Percentiles rank a stretch among this genome's conserved stretches.
phyloP scores from a whole-genome alignment of 2,329 filamentous ascomycete genomes.

The Fusarium zealandicum region DNA sequence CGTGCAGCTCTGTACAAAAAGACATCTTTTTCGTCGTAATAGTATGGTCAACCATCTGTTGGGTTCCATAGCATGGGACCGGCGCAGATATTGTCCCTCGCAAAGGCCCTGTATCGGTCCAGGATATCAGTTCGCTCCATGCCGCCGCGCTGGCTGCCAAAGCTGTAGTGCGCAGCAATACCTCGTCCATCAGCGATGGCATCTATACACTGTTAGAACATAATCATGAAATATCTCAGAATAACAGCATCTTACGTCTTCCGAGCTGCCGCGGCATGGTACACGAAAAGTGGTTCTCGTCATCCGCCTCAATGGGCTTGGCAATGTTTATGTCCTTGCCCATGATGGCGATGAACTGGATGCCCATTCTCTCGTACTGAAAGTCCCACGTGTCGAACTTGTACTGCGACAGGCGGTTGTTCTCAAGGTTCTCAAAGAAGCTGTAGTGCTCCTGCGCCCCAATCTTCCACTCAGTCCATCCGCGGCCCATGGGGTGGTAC shows the following conservation, averaged over 20 bases:
- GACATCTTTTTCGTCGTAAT: not conserved
- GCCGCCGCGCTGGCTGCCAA: conserved; percentile 48
- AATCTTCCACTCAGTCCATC: conserved; percentile 58
- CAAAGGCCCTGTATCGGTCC: conserved; percentile 60
- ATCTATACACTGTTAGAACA: conserved; percentile 35
- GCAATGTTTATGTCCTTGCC: conserved; percentile 59
- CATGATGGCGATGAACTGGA: conserved; percentile 62
- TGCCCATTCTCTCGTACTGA: conserved; percentile 57
- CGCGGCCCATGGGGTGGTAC: conserved; percentile 55
- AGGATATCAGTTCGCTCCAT: conserved; percentile 62
- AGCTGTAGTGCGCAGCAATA: conserved; percentile 62
- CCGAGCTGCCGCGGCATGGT: conserved; percentile 49
- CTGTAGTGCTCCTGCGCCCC: conserved; percentile 58
- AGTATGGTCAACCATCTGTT: conserved; percentile 13
- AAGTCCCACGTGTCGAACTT: conserved; percentile 59
- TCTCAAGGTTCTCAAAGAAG: conserved; percentile 59
- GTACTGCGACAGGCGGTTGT: conserved; percentile 53
- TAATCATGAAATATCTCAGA: no score
- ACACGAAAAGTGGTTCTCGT: conserved; percentile 55
- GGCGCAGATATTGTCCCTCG: conserved; percentile 58
- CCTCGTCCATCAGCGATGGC: conserved; percentile 62
- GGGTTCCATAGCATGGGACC: conserved; percentile 43
- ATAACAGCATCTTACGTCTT: conserved; percentile 38
- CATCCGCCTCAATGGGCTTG: conserved; percentile 53
- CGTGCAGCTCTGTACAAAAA: no score